phyloP scores from a whole-genome alignment of 208 protist species.

The Herpetomonas muscarum region DNA sequence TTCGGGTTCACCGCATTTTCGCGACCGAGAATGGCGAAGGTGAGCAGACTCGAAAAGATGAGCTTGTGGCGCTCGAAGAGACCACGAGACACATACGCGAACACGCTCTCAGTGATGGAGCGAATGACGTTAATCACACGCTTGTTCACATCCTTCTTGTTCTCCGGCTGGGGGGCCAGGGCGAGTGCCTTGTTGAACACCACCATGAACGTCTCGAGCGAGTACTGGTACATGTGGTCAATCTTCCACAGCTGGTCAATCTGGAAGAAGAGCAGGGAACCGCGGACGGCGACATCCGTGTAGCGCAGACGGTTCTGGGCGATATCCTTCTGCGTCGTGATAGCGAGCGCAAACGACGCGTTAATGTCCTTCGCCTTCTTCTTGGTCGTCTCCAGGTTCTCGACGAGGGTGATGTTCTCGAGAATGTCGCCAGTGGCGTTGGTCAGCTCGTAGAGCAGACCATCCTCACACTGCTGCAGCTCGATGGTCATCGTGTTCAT shows the following conservation, averaged over 20 bases:
- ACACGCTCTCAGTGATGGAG: slow-evolving; percentile 93
- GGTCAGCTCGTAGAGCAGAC: slow-evolving; percentile 94
- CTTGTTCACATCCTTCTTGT: slow-evolving; percentile 90
- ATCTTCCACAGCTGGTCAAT: slow-evolving; percentile 96
- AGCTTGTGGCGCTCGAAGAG: slow-evolving; percentile 99
- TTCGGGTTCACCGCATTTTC: slow-evolving; percentile 77
- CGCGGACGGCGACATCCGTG: slow-evolving; percentile 93
- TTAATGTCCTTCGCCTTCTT: slow-evolving; percentile 96
- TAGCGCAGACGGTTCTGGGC: slow-evolving; percentile 94
- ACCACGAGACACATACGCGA: slow-evolving; percentile 96
- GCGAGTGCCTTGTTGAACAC: slow-evolving; percentile 97
- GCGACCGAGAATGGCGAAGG: slow-evolving; percentile 90
- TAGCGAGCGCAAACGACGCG: slow-evolving; percentile 91
- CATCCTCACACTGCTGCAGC: slow-evolving; percentile 97
- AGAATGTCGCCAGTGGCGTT: slow-evolving; percentile 96
- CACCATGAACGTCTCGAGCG: slow-evolving; percentile 96
- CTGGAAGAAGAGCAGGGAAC: slow-evolving; percentile 97
- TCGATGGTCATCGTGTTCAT: slow-evolving; percentile 99
- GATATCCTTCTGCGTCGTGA: slow-evolving; percentile 94
- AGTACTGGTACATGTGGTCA: slow-evolving; percentile 99
- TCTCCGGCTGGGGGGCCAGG: slow-evolving; percentile 80
- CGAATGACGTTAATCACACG: slow-evolving; percentile 92
- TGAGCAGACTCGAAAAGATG: slow-evolving; percentile 96
- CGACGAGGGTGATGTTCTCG: slow-evolving; percentile 94
- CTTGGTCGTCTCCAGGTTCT: slow-evolving; percentile 97